Conservation (phyloP, 768 basidiomycete genomes). For the Paxillus involutus region DNA sequence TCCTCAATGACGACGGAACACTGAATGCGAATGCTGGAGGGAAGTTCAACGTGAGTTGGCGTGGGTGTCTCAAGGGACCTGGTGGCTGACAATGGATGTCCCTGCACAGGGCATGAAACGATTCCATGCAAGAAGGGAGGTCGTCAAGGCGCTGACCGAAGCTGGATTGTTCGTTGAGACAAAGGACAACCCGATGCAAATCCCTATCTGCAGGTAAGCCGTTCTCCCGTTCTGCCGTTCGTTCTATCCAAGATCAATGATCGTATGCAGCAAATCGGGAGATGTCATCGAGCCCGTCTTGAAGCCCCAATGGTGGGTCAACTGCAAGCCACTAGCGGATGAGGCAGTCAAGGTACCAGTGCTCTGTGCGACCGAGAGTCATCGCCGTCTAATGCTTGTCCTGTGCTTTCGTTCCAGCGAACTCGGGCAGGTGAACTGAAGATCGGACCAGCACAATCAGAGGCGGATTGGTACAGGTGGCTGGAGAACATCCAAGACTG, state of each 20-base stretch:
- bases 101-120: constrained; percentile 85
- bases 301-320: constrained; percentile 99
- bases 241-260: constrained; percentile 1
- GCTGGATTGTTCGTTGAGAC: constrained; percentile 84
- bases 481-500: constrained; percentile 94
- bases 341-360: constrained; percentile 76
- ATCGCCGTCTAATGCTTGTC: background rate
- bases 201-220: constrained; percentile 82
- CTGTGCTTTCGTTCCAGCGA: constrained; percentile 48
- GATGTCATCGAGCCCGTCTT: constrained; percentile 93
- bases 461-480: constrained; percentile 96
- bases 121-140: constrained; percentile 86
- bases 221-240: constrained; percentile 18
- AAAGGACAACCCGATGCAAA: constrained; percentile 96
- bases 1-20: constrained; percentile 96
- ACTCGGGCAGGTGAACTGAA: constrained; percentile 84
- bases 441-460: constrained; percentile 82
- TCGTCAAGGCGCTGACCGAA: constrained; percentile 83
- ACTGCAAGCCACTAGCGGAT: constrained; percentile 87
- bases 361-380: background rate
- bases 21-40: constrained; percentile 87
- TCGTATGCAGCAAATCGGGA: constrained; percentile 76
- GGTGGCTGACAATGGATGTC: background rate
- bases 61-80: background rate
- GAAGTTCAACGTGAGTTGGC: constrained; percentile 59